Conservation (phyloP, 208 protist species). For the Crithidia expoeki region DNA sequence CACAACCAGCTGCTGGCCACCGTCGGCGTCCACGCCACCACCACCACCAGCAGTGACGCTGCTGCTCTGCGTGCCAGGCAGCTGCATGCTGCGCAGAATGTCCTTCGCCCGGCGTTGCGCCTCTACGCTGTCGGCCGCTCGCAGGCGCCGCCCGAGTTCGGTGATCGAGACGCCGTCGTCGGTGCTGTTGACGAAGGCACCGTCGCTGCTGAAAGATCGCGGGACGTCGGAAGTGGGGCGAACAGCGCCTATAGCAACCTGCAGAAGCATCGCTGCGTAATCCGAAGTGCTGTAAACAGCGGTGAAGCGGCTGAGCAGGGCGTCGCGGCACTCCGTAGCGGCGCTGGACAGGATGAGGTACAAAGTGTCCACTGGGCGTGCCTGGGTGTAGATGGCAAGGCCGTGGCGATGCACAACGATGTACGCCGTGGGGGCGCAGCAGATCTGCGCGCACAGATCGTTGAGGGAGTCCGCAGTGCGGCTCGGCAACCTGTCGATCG, state of each 20-base stretch:
- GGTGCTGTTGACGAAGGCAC: conserved; percentile 15
- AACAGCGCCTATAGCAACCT: conserved; percentile 69
- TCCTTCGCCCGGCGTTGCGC: conserved; percentile 66
- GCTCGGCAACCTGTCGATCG: conserved; percentile 60
- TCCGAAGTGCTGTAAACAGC: conserved; percentile 66
- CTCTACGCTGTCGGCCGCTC: conserved; percentile 47
- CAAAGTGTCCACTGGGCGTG: conserved; percentile 85
- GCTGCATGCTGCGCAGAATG: conserved; percentile 59
- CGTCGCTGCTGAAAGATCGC: conserved; percentile 13
- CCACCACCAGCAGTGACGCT: conserved; percentile 27
- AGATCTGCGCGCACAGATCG: conserved; percentile 79
- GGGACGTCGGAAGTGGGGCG: conserved; percentile 9
- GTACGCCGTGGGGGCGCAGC: conserved; percentile 54
- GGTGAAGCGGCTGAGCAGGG: conserved; percentile 79
- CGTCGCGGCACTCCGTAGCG: conserved; percentile 51
- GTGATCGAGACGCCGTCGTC: conserved; percentile 54
- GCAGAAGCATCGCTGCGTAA: conserved; percentile 90
- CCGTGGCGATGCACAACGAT: conserved; percentile 81
- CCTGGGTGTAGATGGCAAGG: conserved; percentile 74
- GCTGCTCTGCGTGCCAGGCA: conserved; percentile 59
- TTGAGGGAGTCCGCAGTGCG: conserved; percentile 39
- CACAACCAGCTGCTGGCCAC: conserved; percentile 47
- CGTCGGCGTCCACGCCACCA: conserved; percentile 12
- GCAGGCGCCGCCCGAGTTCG: conserved; percentile 54
- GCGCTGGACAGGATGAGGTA: conserved; percentile 72